These are phyloP conservation scores for Neonectria sp. DNA, from an alignment of 2,329 filamentous ascomycete genomes.

Conservation along the genomic window DNA sequence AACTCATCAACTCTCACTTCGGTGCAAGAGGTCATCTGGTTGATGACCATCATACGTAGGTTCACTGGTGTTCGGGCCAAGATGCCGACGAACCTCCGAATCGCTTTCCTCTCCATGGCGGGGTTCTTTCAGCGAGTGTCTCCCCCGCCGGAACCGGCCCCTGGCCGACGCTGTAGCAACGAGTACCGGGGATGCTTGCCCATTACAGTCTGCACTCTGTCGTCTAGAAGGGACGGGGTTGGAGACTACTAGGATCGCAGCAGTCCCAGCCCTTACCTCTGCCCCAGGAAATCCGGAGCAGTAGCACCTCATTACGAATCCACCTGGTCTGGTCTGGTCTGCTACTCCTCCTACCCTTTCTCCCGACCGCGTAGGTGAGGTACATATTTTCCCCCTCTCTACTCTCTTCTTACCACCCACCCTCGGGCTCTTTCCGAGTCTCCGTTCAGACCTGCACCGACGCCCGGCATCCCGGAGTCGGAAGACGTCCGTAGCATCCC, in stretches of 20 bases:
- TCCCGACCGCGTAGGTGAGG: constrained; percentile 9
- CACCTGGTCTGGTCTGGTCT: background rate
- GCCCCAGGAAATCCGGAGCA: constrained; percentile 11
- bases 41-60: constrained; percentile 10
- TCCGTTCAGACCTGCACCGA: constrained; percentile 23
- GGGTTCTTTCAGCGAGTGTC: constrained; percentile 7
- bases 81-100: constrained; percentile 43
- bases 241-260: constrained; percentile 8
- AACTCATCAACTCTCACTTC: background rate
- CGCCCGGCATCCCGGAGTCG: constrained; percentile 33
- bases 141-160: constrained; percentile 25
- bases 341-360: constrained; percentile 1
- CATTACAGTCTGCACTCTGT: background rate
- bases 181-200: constrained; percentile 10
- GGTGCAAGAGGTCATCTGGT: background rate
- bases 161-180: constrained; percentile 3
- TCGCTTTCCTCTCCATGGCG: constrained; percentile 15
- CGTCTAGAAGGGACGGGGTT: background rate
- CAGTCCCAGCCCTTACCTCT: constrained; percentile 1
- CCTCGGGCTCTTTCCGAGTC: constrained; percentile 31
- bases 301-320: constrained; percentile 6
- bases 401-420: constrained; percentile 5
- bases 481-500: constrained; percentile 38
- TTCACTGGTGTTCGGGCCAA: constrained; percentile 33
- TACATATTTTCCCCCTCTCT: constrained; percentile 3